Evolutionary conservation across 2,329 filamentous ascomycete species (phyloP).

Genomic region (Cercospora sp.): DNA sequence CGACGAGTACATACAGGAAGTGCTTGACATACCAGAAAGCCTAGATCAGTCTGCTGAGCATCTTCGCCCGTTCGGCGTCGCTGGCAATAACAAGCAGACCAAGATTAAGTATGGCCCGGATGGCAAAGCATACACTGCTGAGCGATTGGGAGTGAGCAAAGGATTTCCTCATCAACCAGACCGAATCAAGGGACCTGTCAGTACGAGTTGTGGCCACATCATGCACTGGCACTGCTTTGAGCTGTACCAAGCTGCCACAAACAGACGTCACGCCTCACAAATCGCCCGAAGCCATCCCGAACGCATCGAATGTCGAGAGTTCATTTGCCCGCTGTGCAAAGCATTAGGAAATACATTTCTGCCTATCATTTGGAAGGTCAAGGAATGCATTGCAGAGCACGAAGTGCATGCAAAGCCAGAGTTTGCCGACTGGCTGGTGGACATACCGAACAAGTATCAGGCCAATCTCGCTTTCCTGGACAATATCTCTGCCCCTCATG

Average conservation of each 20-base stretch:
- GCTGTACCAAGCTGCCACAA: conserved; percentile 80
- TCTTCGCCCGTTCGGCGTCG: conserved; percentile 85
- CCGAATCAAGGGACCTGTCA: conserved; percentile 70
- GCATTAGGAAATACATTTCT: conserved; percentile 92
- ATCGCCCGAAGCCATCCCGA: conserved; percentile 95
- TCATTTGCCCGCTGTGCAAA: conserved; percentile 95
- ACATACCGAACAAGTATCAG: conserved; percentile 54
- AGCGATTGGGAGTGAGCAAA: conserved; percentile 82
- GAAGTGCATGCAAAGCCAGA: conserved; percentile 52
- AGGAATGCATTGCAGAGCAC: conserved; percentile 77
- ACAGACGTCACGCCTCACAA: conserved; percentile 81
- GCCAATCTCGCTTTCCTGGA: conserved; percentile 50
- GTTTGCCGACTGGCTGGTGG: conserved; percentile 68
- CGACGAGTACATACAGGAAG: conserved; percentile 80
- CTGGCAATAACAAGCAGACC: conserved; percentile 77
- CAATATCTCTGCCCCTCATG: conserved; percentile 40
- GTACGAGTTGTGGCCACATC: conserved; percentile 91
- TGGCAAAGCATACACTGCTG: conserved; percentile 69
- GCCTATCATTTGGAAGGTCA: conserved; percentile 91
- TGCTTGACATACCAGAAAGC: conserved; percentile 71
- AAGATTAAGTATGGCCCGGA: conserved; percentile 73
- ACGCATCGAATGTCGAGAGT: conserved; percentile 74
- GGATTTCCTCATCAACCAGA: conserved; percentile 71
- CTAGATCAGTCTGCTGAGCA: conserved; percentile 82
- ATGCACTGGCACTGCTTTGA: conserved; percentile 99